Conservation (phyloP, 352 stramenopile species). For the Phytophthora macrochlamydospora region DNA sequence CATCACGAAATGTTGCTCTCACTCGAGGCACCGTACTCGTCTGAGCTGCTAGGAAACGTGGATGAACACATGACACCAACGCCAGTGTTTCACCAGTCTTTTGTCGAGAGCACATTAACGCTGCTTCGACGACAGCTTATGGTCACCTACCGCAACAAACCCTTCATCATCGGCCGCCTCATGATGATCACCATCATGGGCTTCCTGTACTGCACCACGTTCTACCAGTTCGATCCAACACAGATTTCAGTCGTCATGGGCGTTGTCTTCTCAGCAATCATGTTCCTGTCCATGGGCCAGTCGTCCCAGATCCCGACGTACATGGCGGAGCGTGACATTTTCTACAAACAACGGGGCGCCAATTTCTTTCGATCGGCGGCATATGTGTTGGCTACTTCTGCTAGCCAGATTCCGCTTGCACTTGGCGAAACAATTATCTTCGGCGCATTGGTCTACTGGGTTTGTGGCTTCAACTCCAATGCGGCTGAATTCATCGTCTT, state of each 20-base stretch:
- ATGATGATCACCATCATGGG: conserved; percentile 45
- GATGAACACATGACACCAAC: background rate
- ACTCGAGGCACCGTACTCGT: conserved; percentile 18
- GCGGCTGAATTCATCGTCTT: conserved; percentile 35
- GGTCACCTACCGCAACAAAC: conserved; percentile 53
- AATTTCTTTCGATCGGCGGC: conserved; percentile 36
- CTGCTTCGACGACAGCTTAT: conserved; percentile 52
- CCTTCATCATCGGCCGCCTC: conserved; percentile 29
- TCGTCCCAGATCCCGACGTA: conserved; percentile 70
- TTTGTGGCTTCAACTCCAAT: conserved; percentile 43
- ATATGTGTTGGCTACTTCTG: conserved; percentile 3
- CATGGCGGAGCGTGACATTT: conserved; percentile 54
- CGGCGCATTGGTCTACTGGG: conserved; percentile 70
- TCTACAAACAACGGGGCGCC: conserved; percentile 80
- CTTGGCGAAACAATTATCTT: conserved; percentile 54
- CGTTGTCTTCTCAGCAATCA: conserved; percentile 65
- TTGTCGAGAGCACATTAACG: conserved; percentile 25
- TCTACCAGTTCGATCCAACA: conserved; percentile 37
- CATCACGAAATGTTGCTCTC: conserved; percentile 22
- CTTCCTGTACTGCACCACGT: conserved; percentile 42
- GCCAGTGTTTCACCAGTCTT: conserved; percentile 32
- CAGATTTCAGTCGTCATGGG: conserved; percentile 51
- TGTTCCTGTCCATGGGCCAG: conserved; percentile 75
- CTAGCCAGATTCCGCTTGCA: conserved; percentile 8
- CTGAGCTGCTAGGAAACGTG: conserved; percentile 7